phyloP scores from a whole-genome alignment of 305 asterid species.

The Nicotiana rustica region DNA sequence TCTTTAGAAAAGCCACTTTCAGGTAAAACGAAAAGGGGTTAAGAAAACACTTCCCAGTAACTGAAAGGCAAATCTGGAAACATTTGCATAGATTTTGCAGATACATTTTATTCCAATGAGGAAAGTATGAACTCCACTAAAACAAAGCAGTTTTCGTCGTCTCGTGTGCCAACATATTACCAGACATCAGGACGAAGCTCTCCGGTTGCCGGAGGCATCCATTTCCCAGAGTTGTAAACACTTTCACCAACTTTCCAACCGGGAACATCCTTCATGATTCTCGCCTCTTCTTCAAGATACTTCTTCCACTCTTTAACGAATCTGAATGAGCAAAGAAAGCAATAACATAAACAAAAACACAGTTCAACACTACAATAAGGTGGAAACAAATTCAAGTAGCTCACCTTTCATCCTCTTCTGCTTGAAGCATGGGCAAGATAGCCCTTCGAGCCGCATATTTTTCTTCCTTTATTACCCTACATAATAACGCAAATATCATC shows the following conservation, averaged over 20 bases:
- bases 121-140: slow-evolving; percentile 34
- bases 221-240: slow-evolving; percentile 80
- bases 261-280: slow-evolving; percentile 96
- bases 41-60: background rate
- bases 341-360: background rate
- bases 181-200: slow-evolving; percentile 90
- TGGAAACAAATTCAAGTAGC: slow-evolving; percentile 10
- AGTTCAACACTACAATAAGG: background rate
- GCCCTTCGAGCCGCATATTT: slow-evolving; percentile 94
- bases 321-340: slow-evolving; percentile 45
- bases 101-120: slow-evolving; percentile 53
- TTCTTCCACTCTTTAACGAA: slow-evolving; percentile 92
- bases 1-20: too few relatives aligned
- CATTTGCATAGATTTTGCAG: slow-evolving; percentile 44
- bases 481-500: slow-evolving; percentile 37
- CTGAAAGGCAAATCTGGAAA: background rate
- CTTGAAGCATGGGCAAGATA: slow-evolving; percentile 86
- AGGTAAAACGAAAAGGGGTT: background rate
- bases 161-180: slow-evolving; percentile 45
- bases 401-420: slow-evolving; percentile 98
- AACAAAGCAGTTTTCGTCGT: slow-evolving; percentile 21
- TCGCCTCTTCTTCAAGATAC: slow-evolving; percentile 88
- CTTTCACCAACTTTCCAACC: slow-evolving; percentile 96
- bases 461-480: slow-evolving; percentile 93
- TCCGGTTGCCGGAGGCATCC: slow-evolving; percentile 98